Evolutionary conservation across 768 basidiomycete species (phyloP), one percentile per base, ranked within the genome.

Genomic region (Boletus reticuloceps): DNA sequence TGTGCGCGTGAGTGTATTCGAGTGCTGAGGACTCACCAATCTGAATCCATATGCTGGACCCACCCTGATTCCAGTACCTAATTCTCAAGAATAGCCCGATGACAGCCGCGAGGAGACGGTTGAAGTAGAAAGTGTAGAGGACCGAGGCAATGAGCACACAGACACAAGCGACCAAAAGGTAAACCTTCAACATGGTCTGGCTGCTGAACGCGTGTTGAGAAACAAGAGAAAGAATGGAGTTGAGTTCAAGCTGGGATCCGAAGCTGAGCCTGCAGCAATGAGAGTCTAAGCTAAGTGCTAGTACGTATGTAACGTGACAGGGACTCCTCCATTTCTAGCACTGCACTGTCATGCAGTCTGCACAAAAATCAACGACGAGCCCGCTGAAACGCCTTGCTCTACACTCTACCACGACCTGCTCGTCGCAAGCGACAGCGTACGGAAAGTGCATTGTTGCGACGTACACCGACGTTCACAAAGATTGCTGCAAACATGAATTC

Each of bases 71-170:
- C 95, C 96, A 97, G 57, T 85, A 84, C 54, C 81, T 71, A 8
- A 91, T 64, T 29, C 92, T 88, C 47, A 96, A 72, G 13, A 82
- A 61, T 51, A 84, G 76, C 14, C 85, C 82, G 55, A 94, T 72
- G 51, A 89, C 55, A 51, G 79, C 81, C 1, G 85, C 93, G 54
- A 96, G 69, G 48, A 96, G 75, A 39, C 94, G 83, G 72, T 94
- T 95, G 84, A 89, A 92, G 75, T 89, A 97, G 80, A 97, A 95
- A 59, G 91, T 79, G 72, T 91, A 91, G 57, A 91, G 74, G 53
- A 90, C 72, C 8, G 86, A 73, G 16, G 78, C 79, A 36, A 82
- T 47, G 58, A 78, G 70, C 27, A 79, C 81, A 64, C 79, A 80
- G 49, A 87, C 69, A 69, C 84, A 88, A 48, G 83, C 76, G 56